These are phyloP conservation scores for Didymella exigua DNA, from an alignment of 2,329 filamentous ascomycete genomes.

Conservation along the genomic window DNA sequence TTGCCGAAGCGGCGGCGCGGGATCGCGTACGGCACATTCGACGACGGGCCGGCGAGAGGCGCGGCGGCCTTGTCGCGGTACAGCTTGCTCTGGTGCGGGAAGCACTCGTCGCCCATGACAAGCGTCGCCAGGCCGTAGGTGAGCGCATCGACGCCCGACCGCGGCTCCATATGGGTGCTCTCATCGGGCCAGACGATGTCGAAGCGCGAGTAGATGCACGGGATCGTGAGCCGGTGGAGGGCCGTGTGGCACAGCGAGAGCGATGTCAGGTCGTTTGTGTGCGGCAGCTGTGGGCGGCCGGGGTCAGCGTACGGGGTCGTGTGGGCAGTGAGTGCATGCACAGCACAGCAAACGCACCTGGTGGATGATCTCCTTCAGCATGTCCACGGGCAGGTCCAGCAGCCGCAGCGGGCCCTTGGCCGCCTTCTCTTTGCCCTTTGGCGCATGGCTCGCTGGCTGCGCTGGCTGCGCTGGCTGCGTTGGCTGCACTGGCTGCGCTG, in stretches of 20 bases:
- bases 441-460: slow-evolving; percentile 31
- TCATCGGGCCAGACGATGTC: slow-evolving; percentile 88
- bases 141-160: slow-evolving; percentile 78
- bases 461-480: slow-evolving; percentile 27
- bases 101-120: slow-evolving; percentile 72
- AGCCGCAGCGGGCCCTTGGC: slow-evolving; percentile 65
- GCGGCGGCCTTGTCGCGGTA: slow-evolving; percentile 29
- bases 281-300: slow-evolving; percentile 65
- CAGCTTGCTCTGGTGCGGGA: slow-evolving; percentile 53
- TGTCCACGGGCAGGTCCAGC: slow-evolving; percentile 77
- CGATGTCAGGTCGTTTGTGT: slow-evolving; percentile 81
- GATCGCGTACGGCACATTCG: slow-evolving; percentile 42
- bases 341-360: slow-evolving; percentile 63
- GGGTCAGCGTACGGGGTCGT: slow-evolving; percentile 29
- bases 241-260: slow-evolving; percentile 79
- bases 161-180: slow-evolving; percentile 65
- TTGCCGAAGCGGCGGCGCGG: slow-evolving; percentile 64
- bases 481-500: slow-evolving; percentile 11
- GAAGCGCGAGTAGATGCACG: slow-evolving; percentile 82
- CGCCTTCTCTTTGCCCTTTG: slow-evolving; percentile 57
- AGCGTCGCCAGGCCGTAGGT: slow-evolving; percentile 82
- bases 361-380: slow-evolving; percentile 78
- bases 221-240: slow-evolving; percentile 74
- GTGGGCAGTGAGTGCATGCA: no score
- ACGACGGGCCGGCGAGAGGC: slow-evolving; percentile 13